Evolutionary conservation across 805 yeast species (phyloP).

Genomic region (Ascoidea asiatica): DNA sequence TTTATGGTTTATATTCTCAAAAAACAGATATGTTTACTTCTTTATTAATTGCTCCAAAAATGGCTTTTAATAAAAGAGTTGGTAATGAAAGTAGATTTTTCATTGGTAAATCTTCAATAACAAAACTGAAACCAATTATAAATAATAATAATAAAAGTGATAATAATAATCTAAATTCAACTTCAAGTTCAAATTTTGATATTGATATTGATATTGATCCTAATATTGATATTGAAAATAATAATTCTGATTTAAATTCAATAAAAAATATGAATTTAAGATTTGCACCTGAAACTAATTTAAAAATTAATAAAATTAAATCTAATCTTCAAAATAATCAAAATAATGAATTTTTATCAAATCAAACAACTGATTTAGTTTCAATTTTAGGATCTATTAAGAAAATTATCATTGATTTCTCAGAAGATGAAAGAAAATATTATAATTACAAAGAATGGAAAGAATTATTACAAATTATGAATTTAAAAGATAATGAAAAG

Average conservation of each 20-base stretch:
- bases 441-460: constrained; percentile 44
- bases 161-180: too few species aligned
- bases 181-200: too few species aligned
- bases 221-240: constrained; percentile 1
- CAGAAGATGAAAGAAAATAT: constrained; percentile 21
- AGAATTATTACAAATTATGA: constrained; percentile 20
- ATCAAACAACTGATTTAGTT: constrained; percentile 10
- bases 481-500: constrained; percentile 11
- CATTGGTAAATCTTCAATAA: constrained; percentile 3
- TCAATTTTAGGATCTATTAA: background rate
- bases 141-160: background rate
- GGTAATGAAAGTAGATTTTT: constrained; percentile 7
- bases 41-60: background rate
- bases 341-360: constrained; percentile 7
- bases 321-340: constrained; percentile 13
- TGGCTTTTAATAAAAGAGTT: too few species aligned
- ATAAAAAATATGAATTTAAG: background rate
- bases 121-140: background rate
- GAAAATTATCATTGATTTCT: background rate
- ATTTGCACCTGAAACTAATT: too few species aligned
- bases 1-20: constrained; percentile 20
- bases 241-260: background rate
- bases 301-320: constrained; percentile 5
- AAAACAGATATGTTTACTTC: constrained; percentile 7
- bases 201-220: background rate